Conservation (phyloP, 2,329 filamentous ascomycete species). For the Exutisphaerella laricina region DNA sequence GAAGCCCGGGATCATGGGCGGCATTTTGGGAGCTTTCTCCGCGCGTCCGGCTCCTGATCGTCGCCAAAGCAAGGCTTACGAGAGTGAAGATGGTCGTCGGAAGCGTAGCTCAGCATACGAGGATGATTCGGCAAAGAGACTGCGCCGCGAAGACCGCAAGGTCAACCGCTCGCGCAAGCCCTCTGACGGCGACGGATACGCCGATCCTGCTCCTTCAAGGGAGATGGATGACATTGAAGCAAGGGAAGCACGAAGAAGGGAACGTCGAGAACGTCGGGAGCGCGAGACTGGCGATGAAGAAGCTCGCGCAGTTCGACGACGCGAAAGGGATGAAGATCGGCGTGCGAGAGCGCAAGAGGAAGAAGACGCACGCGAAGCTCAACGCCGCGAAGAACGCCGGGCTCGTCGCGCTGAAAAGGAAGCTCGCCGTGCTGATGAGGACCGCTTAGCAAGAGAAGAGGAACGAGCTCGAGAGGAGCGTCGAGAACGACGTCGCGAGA, state of each 20-base stretch:
- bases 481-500: conserved; percentile 28
- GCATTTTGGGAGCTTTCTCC: conserved; percentile 43
- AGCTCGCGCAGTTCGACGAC: conserved; percentile 24
- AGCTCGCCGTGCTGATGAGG: conserved; percentile 29
- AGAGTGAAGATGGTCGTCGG: conserved; percentile 32
- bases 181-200: conserved; percentile 26
- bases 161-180: conserved; percentile 29
- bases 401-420: conserved; percentile 28
- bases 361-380: conserved; percentile 28
- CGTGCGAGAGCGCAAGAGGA: conserved; percentile 27
- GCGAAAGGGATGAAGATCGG: conserved; percentile 25
- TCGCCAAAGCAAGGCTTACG: conserved; percentile 31
- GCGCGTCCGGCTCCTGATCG: conserved; percentile 26
- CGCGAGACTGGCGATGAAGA: conserved; percentile 11
- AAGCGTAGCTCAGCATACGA: conserved; percentile 32
- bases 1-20: conserved; percentile 54
- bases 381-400: conserved; percentile 24
- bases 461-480: conserved; percentile 27
- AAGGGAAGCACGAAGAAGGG: conserved; percentile 32
- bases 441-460: conserved; percentile 27
- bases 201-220: conserved; percentile 25
- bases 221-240: conserved; percentile 31
- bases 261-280: conserved; percentile 31
- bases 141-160: conserved; percentile 34
- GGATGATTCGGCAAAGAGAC: conserved; percentile 32